Percentiles rank a stretch among this genome's conserved stretches.
Evolutionary conservation across 306 rosid genomes (phyloP).

Genomic region (Cucumis sativus): Cucumber_9930_V3 NC_026659.2:25036501-25037000

Average conservation of each 20-base stretch:
- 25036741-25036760: neutral
- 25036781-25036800: neutral
- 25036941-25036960: slow-evolving; percentile 60
- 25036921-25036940: slow-evolving; percentile 83
- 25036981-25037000: slow-evolving; percentile 79
- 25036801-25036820: slow-evolving; percentile 46
- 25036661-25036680: slow-evolving; percentile 45
- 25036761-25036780: neutral
- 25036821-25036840: slow-evolving; percentile 89
- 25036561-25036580: slow-evolving; percentile 82
- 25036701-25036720: neutral
- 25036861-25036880: slow-evolving; percentile 88
- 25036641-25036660: slow-evolving; percentile 90
- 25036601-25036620: slow-evolving; percentile 61
- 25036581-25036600: slow-evolving; percentile 62
- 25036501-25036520: slow-evolving; percentile 54
- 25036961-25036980: slow-evolving; percentile 71
- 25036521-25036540: slow-evolving; percentile 41
- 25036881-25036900: slow-evolving; percentile 68
- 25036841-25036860: slow-evolving; percentile 94
- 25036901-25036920: slow-evolving; percentile 85
- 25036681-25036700: slow-evolving; percentile 23
- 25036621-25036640: slow-evolving; percentile 56
- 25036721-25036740: neutral
- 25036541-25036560: slow-evolving; percentile 81